Conservation (phyloP, 345 rosid species). For the Murraya koenigii region DNA sequence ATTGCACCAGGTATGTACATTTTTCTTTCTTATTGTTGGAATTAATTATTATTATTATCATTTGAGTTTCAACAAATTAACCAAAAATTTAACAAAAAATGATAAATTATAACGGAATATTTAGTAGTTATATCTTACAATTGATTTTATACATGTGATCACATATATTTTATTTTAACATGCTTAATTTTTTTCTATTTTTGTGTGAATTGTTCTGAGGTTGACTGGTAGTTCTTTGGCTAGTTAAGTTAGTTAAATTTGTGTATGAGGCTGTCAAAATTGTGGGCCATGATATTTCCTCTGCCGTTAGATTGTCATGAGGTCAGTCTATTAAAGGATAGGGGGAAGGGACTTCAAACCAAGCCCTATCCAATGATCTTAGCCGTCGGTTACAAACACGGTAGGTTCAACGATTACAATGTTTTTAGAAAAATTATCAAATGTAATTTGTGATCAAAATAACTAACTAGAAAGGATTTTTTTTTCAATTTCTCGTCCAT, state of each 20-base stretch:
- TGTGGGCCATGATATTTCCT: slow-evolving; percentile 1
- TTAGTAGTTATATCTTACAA: neutral
- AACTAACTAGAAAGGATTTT: too few relatives aligned
- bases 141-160: neutral
- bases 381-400: neutral
- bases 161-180: neutral
- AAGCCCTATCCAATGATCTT: neutral
- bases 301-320: slow-evolving; percentile 10
- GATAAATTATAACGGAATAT: neutral
- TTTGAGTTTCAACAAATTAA: too few relatives aligned
- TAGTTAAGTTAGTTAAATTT: slow-evolving; percentile 25
- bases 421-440: neutral
- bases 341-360: neutral
- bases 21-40: neutral
- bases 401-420: neutral
- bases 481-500: neutral
- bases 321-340: neutral
- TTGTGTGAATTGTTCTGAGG: neutral
- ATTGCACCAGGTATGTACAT: slow-evolving; percentile 62
- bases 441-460: neutral
- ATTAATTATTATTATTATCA: neutral
- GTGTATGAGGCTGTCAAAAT: slow-evolving; percentile 7
- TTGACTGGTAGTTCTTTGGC: neutral
- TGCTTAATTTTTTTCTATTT: neutral
- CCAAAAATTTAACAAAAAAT: neutral